phyloP scores from a whole-genome alignment of 306 rosid genomes.

The Fragaria ananassa region DNA sequence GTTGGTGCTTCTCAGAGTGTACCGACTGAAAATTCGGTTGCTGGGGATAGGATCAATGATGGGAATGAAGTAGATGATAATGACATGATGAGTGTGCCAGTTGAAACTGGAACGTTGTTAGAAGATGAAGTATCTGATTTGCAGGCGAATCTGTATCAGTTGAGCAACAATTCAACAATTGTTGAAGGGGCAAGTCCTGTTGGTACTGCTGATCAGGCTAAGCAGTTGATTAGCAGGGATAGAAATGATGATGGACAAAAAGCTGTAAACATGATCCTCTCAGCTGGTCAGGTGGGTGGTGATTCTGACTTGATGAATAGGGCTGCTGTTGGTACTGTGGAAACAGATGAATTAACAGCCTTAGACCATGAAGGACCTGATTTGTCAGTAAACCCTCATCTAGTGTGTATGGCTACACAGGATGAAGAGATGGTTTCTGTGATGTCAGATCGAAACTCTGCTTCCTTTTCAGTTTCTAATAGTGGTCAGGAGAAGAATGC shows the following conservation, averaged over 20 bases:
- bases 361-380: conserved; percentile 28
- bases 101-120: conserved; percentile 11
- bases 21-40: not conserved
- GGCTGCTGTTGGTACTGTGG: not conserved
- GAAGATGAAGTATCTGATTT: conserved; percentile 27
- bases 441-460: conserved; percentile 12
- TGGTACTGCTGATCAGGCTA: not conserved
- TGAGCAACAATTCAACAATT: conserved; percentile 8
- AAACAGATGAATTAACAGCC: conserved; percentile 16
- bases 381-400: conserved; percentile 28
- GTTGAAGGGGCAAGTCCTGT: conserved; percentile 27
- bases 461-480: conserved; percentile 27
- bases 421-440: conserved; percentile 27
- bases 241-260: not conserved
- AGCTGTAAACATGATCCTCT: not conserved
- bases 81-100: not conserved
- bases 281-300: not conserved
- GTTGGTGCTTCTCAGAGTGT: conserved; percentile 15
- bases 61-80: not conserved
- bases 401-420: conserved; percentile 21
- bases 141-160: conserved; percentile 27
- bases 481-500: conserved; percentile 31
- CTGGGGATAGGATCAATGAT: not conserved
- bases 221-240: not conserved
- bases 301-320: not conserved